Percentiles rank a stretch among this genome's conserved stretches.
phyloP scores from a whole-genome alignment of 192 early-diverging fungal genomes.

The Coemansia sp. region DNA sequence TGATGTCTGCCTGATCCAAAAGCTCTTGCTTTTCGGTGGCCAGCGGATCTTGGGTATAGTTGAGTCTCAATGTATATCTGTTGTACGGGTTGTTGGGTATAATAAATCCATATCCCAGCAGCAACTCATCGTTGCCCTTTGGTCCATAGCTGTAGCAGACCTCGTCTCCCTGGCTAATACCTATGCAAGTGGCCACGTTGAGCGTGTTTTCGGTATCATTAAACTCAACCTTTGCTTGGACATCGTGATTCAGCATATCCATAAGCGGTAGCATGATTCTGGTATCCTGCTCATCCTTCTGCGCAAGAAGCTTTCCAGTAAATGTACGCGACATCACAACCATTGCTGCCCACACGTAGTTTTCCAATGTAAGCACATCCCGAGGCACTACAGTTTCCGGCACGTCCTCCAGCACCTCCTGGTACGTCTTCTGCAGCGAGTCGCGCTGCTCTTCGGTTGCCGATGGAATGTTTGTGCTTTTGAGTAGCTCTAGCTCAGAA shows the following conservation, averaged over 20 bases:
- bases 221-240: slow-evolving; percentile 59
- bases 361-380: slow-evolving; percentile 46
- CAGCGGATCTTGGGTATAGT: slow-evolving; percentile 59
- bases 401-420: slow-evolving; percentile 26
- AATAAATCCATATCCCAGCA: slow-evolving; percentile 70
- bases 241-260: slow-evolving; percentile 66
- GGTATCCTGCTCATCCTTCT: neutral
- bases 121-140: slow-evolving; percentile 73
- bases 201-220: slow-evolving; percentile 21
- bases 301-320: slow-evolving; percentile 54
- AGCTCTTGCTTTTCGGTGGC: slow-evolving; percentile 44
- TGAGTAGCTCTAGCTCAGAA: slow-evolving; percentile 50
- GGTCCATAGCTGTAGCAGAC: slow-evolving; percentile 69
- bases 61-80: slow-evolving; percentile 59
- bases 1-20: slow-evolving; percentile 40
- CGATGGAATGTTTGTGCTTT: slow-evolving; percentile 56
- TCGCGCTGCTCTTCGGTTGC: slow-evolving; percentile 47
- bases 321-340: slow-evolving; percentile 61
- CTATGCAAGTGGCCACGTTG: slow-evolving; percentile 45
- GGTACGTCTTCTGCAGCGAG: slow-evolving; percentile 32
- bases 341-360: slow-evolving; percentile 61
- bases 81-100: slow-evolving; percentile 58
- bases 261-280: slow-evolving; percentile 61
- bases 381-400: slow-evolving; percentile 7
- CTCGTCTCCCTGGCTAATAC: slow-evolving; percentile 47